A percentile compares a stretch with the other conserved stretches of the same genome.
phyloP scores from a whole-genome alignment of 495 filamentous ascomycete species.

The Lasiosphaeriaceae sp. region DNA sequence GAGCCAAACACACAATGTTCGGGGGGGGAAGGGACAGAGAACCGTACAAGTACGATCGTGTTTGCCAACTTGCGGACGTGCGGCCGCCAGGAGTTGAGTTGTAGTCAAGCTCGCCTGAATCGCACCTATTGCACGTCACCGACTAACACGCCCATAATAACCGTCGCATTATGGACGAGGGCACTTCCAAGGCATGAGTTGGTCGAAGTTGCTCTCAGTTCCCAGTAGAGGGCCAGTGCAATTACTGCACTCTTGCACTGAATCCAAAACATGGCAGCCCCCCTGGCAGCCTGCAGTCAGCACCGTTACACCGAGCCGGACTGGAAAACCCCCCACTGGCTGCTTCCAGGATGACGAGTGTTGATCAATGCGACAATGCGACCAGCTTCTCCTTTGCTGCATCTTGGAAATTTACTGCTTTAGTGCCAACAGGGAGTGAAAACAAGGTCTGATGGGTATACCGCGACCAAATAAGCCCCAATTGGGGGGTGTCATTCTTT shows the following conservation, averaged over 20 bases:
- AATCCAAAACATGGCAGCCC: slow-evolving; percentile 16
- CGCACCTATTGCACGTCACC: background rate
- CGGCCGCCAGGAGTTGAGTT: background rate
- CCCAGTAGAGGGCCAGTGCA: slow-evolving; percentile 10
- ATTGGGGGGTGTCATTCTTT: background rate
- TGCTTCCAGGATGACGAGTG: slow-evolving; percentile 2
- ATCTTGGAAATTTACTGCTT: slow-evolving; percentile 1
- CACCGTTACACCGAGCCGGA: slow-evolving; percentile 14
- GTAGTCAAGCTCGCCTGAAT: background rate
- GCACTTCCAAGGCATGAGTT: slow-evolving; percentile 22
- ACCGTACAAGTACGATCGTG: background rate
- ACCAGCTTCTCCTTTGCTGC: slow-evolving; percentile 2
- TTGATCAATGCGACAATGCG: slow-evolving; percentile 16
- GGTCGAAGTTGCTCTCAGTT: slow-evolving; percentile 4
- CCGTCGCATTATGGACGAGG: slow-evolving; percentile 20
- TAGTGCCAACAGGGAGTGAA: background rate
- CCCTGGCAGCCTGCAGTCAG: slow-evolving; percentile 8
- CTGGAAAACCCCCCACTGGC: slow-evolving; percentile 15
- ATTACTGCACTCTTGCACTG: slow-evolving; percentile 13
- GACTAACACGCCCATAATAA: slow-evolving; percentile 4
- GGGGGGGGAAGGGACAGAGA: background rate
- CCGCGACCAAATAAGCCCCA: background rate
- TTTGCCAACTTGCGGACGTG: background rate
- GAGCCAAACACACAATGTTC: background rate
- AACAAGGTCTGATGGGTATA: background rate